A percentile compares a stretch with the other conserved stretches of the same genome.
Evolutionary conservation across 1,139 yeast genomes (phyloP).

Genomic region (Debaryomycetaceae sp.): DNA sequence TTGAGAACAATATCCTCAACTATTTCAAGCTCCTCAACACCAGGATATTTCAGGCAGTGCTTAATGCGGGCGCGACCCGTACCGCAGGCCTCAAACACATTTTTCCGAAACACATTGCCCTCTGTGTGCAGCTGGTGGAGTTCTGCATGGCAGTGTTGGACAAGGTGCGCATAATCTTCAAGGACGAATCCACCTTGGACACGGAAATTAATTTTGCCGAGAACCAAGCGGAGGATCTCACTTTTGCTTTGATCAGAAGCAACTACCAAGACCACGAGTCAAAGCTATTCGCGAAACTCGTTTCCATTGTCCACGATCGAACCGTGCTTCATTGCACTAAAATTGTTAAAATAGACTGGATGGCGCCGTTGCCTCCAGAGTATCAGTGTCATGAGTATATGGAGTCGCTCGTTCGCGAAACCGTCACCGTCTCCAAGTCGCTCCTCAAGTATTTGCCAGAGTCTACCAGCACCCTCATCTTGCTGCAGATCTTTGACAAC

Average conservation of each 20-base stretch:
- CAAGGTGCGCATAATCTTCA: conserved; percentile 10
- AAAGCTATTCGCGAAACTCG: conserved; percentile 56
- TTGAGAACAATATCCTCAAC: conserved; percentile 37
- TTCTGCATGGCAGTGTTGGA: conserved; percentile 21
- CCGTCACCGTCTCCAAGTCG: conserved; percentile 51
- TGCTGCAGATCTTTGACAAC: conserved; percentile 49
- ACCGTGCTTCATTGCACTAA: conserved; percentile 38
- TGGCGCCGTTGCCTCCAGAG: conserved; percentile 31
- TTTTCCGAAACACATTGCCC: conserved; percentile 63
- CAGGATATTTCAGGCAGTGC: conserved; percentile 49
- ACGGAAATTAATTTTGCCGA: neutral
- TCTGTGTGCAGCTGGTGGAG: conserved; percentile 51
- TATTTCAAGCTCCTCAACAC: conserved; percentile 44
- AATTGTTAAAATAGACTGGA: conserved; percentile 40
- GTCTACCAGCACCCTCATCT: conserved; percentile 34
- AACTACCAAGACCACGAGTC: conserved; percentile 49
- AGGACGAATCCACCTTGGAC: conserved; percentile 3
- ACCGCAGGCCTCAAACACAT: conserved; percentile 70
- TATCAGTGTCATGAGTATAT: conserved; percentile 49
- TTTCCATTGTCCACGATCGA: conserved; percentile 62
- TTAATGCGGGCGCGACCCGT: conserved; percentile 70
- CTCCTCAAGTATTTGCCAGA: conserved; percentile 49
- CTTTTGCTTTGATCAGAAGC: conserved; percentile 18
- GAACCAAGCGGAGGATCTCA: conserved; percentile 24
- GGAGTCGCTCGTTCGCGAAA: conserved; percentile 59